Evolutionary conservation across 202 grass and related monocot genomes (phyloP), one percentile per base, ranked within the genome.

Genomic region (Panicum hallii): DNA sequence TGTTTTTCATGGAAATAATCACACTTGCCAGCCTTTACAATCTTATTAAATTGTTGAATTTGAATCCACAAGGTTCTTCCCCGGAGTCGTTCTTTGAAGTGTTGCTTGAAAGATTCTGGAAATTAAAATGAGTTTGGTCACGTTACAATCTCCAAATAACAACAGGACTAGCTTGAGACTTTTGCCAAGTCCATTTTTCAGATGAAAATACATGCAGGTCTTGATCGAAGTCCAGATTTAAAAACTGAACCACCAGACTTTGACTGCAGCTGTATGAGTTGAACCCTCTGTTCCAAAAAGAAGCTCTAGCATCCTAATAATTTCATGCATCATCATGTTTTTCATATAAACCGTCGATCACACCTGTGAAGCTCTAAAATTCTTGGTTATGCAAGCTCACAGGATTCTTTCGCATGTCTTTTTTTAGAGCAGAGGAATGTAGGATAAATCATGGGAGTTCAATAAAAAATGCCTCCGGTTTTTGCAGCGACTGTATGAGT

Each of bases 371-470:
- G 11, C 11, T 38, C 53, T 52, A 56, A 4, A 58, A 46, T 41
- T 69, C 22, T 15, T n/a, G 57, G 20, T 47, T 20, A 16, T 28
- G 42, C 50, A 45, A 54, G 11, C 40, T 11, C 75, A 70, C 64
- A 41, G 44, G 49, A 84, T 57, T 34, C 12, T 70, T 30, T 9
- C 6, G 26, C 11, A 0, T 52, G 47, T 28, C 48, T 38, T 83
- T 76, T n/a, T 85, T 43, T 28, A 32, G 32, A 32, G 32, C 32
- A 85, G 26, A 62, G 53, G 23, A 78, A 47, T 48, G 22, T 34
- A 38, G 3, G 13, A 44, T 7, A 32, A 76, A 75, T 57, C 10
- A 1, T 67, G 12, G 7, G 23, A 70, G 67, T 15, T 11, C 23
- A 38, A 26, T 61, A 67, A 36, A 67, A 3, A 67, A 40, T 11